phyloP scores from a whole-genome alignment of 2,329 filamentous ascomycete genomes.

The Aspergillus tanneri region DNA sequence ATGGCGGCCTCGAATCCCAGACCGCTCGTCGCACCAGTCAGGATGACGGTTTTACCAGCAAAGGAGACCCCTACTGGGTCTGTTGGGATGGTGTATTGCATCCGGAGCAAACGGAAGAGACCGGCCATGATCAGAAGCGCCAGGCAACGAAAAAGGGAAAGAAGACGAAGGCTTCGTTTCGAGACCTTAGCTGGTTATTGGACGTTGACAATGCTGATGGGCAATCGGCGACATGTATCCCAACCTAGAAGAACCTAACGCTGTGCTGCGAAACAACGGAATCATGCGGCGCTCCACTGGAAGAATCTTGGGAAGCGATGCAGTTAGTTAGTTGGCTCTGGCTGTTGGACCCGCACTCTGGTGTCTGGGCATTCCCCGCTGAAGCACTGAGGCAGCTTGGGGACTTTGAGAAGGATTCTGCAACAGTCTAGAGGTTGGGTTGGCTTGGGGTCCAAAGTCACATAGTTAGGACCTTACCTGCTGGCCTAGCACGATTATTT shows the following conservation, averaged over 20 bases:
- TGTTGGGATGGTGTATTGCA: conserved; percentile 35
- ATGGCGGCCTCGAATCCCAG: conserved; percentile 52
- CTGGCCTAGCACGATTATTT: too few species aligned
- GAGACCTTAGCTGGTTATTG: not conserved
- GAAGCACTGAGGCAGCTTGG: conserved; percentile 4
- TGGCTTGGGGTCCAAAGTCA: too few species aligned
- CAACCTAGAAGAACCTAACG: too few species aligned
- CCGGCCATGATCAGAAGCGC: conserved; percentile 25
- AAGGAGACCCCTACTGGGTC: conserved; percentile 42
- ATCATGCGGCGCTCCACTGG: not conserved
- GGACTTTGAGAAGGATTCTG: conserved; percentile 1
- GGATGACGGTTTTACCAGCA: conserved; percentile 47
- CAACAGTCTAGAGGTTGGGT: too few species aligned
- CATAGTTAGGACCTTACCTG: too few species aligned
- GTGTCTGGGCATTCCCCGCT: conserved; percentile 17
- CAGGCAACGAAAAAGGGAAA: not conserved
- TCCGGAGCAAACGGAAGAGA: conserved; percentile 31
- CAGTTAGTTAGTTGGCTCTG: not conserved
- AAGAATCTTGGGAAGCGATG: not conserved
- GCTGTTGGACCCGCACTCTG: conserved; percentile 10
- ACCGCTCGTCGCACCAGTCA: conserved; percentile 54
- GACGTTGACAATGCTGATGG: not conserved
- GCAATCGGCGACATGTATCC: not conserved
- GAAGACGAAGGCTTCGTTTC: not conserved
- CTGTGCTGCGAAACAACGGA: too few species aligned